Evolutionary conservation across 352 stramenopile species (phyloP).

Genomic region (Globisporangium apiculatum): DNA sequence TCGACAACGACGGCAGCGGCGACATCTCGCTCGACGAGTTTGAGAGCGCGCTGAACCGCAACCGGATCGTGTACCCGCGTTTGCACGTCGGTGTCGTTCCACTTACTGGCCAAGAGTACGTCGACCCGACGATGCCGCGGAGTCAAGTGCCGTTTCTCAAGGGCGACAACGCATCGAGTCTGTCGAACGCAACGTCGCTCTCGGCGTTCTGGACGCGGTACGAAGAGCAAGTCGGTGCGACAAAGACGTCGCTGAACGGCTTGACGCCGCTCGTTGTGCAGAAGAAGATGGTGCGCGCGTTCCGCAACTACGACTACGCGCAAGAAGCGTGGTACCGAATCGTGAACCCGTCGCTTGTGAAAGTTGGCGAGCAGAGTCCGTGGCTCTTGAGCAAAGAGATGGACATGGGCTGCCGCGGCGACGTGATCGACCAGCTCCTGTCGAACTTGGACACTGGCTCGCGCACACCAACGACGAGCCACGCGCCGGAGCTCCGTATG

Average conservation of each 20-base stretch:
- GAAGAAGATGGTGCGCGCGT: slow-evolving; percentile 83
- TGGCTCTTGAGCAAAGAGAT: slow-evolving; percentile 82
- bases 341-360: slow-evolving; percentile 67
- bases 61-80: slow-evolving; percentile 64
- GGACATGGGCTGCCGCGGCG: slow-evolving; percentile 61
- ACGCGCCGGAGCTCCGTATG: slow-evolving; percentile 28
- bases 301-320: slow-evolving; percentile 84
- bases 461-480: background rate
- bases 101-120: slow-evolving; percentile 76
- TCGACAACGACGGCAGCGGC: slow-evolving; percentile 73
- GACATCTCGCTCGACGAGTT: slow-evolving; percentile 86
- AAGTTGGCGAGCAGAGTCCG: slow-evolving; percentile 50
- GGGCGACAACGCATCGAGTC: slow-evolving; percentile 21
- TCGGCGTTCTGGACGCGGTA: slow-evolving; percentile 70
- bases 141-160: slow-evolving; percentile 61
- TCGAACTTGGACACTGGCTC: slow-evolving; percentile 45
- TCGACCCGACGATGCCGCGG: slow-evolving; percentile 50
- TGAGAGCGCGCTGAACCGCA: slow-evolving; percentile 50
- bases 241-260: slow-evolving; percentile 51
- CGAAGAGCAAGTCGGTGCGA: slow-evolving; percentile 55
- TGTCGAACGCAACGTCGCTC: slow-evolving; percentile 55
- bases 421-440: slow-evolving; percentile 72
- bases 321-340: slow-evolving; percentile 81
- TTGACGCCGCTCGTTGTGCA: slow-evolving; percentile 49
- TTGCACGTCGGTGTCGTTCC: slow-evolving; percentile 52